Evolutionary conservation across 1,139 yeast species (phyloP), one percentile per base, ranked within the genome.

Genomic region (Taphrina confusa): DNA sequence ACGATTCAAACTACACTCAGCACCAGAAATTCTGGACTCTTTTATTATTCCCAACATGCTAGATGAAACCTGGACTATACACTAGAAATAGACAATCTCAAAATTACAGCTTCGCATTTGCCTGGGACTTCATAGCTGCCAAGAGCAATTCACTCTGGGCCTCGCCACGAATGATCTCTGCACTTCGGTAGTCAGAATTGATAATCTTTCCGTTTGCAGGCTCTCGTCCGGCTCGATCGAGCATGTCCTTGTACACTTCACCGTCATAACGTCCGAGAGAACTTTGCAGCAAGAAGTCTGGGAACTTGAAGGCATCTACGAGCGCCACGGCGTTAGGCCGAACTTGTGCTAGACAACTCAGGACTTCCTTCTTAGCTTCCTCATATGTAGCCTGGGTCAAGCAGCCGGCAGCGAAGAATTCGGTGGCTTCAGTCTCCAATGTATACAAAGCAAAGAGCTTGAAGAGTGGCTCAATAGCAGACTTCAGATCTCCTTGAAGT

Each of bases 291-390:
- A 86, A 80, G 76, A 81, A 87, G 74, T 91, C 97, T 36, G 91
- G 82, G 69, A 87, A 80, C 75, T 86, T 84, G 80, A 91, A 91
- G 4, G 96, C 81, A 74, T 91, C 97, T 12, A 95, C 87, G 67
- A 87, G 78, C 18, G 88, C 87, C 70, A 89, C 82, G 61, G 85
- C 61, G 18, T 57, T 50, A n/a, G 61, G 61, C 23, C 61, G 46
- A 12, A 57, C 50, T 28, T 39, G 44, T 11, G 49, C 44, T 1
- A 57, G 61, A 14, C 42, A 28, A 16, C 22, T 27, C 33, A 57
- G 45, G 12, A 49, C 46, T 47, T 47, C 50, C 50, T 33, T 50
- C 46, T 49, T 47, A 20, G 46, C 46, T 31, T 49, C 54, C 23
- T 40, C 51, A 27, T 44, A 47, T 16, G 28, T 14, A n/a, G 46